Evolutionary conservation across 352 stramenopile species (phyloP).

Genomic region (Pythium diclinum): DNA sequence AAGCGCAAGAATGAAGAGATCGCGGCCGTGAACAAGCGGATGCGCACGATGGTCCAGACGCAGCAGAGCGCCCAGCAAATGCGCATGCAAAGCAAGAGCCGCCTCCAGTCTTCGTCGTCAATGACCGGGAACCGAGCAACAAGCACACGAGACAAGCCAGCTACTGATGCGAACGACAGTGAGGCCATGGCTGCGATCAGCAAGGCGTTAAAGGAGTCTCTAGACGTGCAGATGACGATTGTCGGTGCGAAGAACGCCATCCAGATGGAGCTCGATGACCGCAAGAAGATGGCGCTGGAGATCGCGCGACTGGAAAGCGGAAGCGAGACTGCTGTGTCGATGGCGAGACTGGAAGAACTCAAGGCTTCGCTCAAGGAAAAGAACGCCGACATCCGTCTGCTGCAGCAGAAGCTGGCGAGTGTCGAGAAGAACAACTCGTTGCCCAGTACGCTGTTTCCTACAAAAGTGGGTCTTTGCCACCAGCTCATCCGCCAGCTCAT

Average conservation of each 20-base stretch:
- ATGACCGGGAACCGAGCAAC: background rate
- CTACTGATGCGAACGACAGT: conserved; percentile 5
- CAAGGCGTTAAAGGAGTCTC: conserved; percentile 35
- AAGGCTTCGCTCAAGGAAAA: conserved; percentile 44
- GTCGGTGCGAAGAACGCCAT: conserved; percentile 48
- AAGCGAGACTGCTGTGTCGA: background rate
- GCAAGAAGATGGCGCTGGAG: conserved; percentile 46
- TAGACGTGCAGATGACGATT: conserved; percentile 51
- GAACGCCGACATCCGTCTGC: conserved; percentile 49
- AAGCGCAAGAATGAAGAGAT: conserved; percentile 68
- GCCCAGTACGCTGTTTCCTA: conserved; percentile 41
- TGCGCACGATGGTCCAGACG: conserved; percentile 30
- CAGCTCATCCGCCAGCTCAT: conserved; percentile 51
- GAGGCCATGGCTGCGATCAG: conserved; percentile 31
- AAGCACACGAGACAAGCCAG: conserved; percentile 4
- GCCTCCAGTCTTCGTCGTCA: background rate
- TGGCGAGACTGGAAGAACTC: conserved; percentile 29
- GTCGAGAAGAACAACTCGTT: conserved; percentile 49
- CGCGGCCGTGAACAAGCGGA: conserved; percentile 41
- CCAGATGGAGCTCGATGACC: conserved; percentile 44
- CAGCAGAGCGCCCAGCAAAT: conserved; percentile 31
- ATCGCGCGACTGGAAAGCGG: conserved; percentile 30
- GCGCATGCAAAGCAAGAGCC: conserved; percentile 29
- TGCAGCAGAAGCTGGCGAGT: conserved; percentile 59
- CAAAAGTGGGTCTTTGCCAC: conserved; percentile 40